Evolutionary conservation across 2,329 filamentous ascomycete species (phyloP).

Genomic region (Beauveria australis): DNA sequence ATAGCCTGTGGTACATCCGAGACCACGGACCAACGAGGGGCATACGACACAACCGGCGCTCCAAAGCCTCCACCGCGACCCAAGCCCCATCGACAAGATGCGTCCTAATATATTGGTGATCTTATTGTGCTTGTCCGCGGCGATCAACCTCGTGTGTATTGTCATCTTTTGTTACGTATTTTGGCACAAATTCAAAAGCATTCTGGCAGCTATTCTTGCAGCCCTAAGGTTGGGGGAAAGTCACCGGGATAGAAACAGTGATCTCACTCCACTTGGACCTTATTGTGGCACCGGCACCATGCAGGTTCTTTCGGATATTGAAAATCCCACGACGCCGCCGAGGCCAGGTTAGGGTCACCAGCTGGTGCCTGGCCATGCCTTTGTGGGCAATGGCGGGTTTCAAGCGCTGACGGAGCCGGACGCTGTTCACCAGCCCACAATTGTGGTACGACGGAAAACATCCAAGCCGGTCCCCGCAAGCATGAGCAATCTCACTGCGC

Average conservation of each 20-base stretch:
- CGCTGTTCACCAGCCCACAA: too few species aligned
- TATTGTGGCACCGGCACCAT: neutral
- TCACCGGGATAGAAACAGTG: neutral
- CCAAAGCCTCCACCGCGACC: neutral
- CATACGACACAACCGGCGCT: neutral
- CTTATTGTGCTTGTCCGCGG: neutral
- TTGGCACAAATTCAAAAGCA: neutral
- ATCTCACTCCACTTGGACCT: neutral
- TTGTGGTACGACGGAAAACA: too few species aligned
- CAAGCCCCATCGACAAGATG: neutral
- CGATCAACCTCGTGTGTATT: neutral
- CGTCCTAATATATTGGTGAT: neutral
- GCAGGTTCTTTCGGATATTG: too few species aligned
- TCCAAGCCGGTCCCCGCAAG: too few species aligned
- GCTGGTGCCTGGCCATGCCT: neutral
- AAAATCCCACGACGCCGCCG: neutral
- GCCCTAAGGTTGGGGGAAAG: neutral
- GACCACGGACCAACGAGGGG: neutral
- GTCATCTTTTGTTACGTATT: neutral
- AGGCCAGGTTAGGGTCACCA: neutral
- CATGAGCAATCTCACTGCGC: neutral
- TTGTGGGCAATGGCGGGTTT: neutral
- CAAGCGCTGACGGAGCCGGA: too few species aligned
- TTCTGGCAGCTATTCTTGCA: neutral
- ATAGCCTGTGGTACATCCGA: neutral